phyloP scores from a whole-genome alignment of 257 asterid genomes.

The Jacaranda copaia region DNA sequence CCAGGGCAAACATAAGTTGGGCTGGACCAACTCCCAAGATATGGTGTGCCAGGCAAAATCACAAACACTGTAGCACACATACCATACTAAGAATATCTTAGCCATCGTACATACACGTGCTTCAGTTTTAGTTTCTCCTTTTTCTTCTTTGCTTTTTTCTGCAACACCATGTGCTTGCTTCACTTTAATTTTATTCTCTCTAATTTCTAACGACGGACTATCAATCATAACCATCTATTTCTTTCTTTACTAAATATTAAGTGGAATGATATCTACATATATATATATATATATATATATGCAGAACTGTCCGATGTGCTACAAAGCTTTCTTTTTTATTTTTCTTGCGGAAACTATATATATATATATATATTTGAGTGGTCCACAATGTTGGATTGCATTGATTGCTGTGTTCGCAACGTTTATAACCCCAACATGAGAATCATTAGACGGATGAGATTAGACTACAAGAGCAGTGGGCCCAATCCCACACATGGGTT shows the following conservation, averaged over 20 bases:
- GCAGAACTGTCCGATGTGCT: too few relatives aligned
- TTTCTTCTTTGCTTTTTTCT: conserved; percentile 13
- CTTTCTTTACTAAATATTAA: background rate
- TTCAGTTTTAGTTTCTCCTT: conserved; percentile 13
- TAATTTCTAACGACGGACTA: too few relatives aligned
- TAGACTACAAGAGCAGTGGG: conserved; percentile 50
- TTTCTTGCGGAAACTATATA: background rate
- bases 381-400: conserved; percentile 13
- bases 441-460: conserved; percentile 42
- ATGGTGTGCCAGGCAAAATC: conserved; percentile 36
- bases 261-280: too few relatives aligned
- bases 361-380: background rate
- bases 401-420: conserved; percentile 35
- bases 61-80: conserved; percentile 4
- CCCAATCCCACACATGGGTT: conserved; percentile 63
- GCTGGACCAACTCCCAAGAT: conserved; percentile 39
- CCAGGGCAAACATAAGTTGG: conserved; percentile 37
- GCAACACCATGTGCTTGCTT: conserved; percentile 38
- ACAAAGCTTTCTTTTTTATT: too few relatives aligned
- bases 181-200: conserved; percentile 13
- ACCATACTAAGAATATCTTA: conserved; percentile 26
- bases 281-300: too few relatives aligned
- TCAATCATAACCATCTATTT: too few relatives aligned
- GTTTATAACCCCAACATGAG: conserved; percentile 25
- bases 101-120: conserved; percentile 40